Evolutionary conservation across 768 basidiomycete species (phyloP).

Genomic region (Melanogaster broomeanus): DNA sequence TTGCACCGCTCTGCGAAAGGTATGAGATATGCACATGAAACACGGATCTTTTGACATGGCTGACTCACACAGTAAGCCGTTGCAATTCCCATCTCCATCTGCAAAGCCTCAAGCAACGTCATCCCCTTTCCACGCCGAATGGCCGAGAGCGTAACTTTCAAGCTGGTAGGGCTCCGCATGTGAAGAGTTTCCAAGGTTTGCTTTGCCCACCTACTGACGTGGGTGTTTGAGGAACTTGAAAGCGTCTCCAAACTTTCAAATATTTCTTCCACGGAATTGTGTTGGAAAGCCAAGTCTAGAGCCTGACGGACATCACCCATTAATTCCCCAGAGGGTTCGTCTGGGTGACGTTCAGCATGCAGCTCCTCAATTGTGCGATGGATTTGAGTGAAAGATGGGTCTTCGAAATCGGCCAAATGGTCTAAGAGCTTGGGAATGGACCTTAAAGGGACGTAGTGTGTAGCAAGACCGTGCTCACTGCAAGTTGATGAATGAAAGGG

Average conservation of each 20-base stretch:
- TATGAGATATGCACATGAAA: conserved; percentile 13
- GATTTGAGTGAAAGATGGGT: conserved; percentile 46
- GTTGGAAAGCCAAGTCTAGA: conserved; percentile 77
- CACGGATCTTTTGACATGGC: conserved; percentile 6
- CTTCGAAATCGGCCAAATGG: conserved; percentile 52
- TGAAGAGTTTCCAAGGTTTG: conserved; percentile 63
- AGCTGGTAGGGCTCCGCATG: conserved; percentile 84
- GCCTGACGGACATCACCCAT: conserved; percentile 69
- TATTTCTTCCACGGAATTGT: conserved; percentile 72
- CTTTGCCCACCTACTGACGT: conserved; percentile 72
- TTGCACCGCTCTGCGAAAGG: conserved; percentile 62
- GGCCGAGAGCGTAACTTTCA: conserved; percentile 85
- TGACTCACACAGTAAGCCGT: conserved; percentile 84
- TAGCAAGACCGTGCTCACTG: conserved; percentile 92
- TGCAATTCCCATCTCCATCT: conserved; percentile 88
- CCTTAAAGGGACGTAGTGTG: conserved; percentile 85
- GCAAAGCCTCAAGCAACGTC: conserved; percentile 64
- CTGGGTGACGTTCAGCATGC: conserved; percentile 55
- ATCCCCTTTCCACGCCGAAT: conserved; percentile 69
- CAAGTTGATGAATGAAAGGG: conserved; percentile 11
- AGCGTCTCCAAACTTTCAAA: conserved; percentile 50
- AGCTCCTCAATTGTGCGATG: conserved; percentile 72
- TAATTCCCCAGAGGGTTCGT: conserved; percentile 54
- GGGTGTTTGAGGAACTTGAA: conserved; percentile 40
- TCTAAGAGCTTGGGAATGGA: conserved; percentile 71